Percentiles rank a stretch among this genome's conserved stretches.
Conservation (phyloP, 106 monocot species). For the Agapanthus africanus region DNA sequence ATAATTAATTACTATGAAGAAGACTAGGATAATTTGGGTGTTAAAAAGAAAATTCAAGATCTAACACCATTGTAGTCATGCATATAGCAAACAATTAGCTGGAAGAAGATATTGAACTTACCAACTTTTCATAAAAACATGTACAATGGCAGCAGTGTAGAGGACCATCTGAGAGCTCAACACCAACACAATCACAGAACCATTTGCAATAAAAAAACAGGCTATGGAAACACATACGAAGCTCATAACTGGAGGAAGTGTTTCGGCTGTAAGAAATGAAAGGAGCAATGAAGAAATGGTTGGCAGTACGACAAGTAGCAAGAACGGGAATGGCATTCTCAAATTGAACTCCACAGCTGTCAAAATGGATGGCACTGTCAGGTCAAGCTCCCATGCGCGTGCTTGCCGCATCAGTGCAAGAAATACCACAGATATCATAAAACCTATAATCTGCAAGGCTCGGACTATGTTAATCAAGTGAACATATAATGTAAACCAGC, state of each 20-base stretch:
- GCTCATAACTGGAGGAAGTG: slow-evolving; percentile 43
- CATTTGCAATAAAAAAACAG: slow-evolving; percentile 86
- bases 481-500: background rate
- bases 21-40: background rate
- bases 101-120: slow-evolving; percentile 26
- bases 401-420: slow-evolving; percentile 92
- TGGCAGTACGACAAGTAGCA: slow-evolving; percentile 49
- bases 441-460: slow-evolving; percentile 65
- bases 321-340: slow-evolving; percentile 55
- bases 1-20: background rate
- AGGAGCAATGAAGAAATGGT: slow-evolving; percentile 32
- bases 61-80: background rate
- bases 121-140: slow-evolving; percentile 68
- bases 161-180: slow-evolving; percentile 54
- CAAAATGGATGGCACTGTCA: slow-evolving; percentile 70
- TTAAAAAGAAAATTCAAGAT: background rate
- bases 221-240: slow-evolving; percentile 48
- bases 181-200: slow-evolving; percentile 57
- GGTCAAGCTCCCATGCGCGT: slow-evolving; percentile 77
- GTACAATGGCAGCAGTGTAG: slow-evolving; percentile 46
- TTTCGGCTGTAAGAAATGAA: slow-evolving; percentile 25
- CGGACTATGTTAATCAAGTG: slow-evolving; percentile 8
- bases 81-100: background rate
- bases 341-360: slow-evolving; percentile 79
- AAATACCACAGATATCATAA: slow-evolving; percentile 59